phyloP scores from a whole-genome alignment of 306 rosid genomes.

The Inga laurina region DNA sequence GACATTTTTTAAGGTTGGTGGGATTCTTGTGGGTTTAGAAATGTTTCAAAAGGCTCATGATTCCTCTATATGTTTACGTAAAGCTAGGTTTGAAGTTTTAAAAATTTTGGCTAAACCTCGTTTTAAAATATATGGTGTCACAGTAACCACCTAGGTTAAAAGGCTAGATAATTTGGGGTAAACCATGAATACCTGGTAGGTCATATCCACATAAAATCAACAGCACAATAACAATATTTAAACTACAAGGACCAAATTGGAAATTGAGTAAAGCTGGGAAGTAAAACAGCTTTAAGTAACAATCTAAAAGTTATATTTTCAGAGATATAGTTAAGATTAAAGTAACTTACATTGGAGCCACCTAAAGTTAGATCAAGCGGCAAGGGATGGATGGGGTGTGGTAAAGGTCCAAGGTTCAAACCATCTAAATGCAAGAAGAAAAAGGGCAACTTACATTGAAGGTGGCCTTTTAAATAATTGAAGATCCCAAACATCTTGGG shows the following conservation, averaged over 20 bases:
- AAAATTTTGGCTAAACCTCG: neutral
- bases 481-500: slow-evolving; percentile 96
- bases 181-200: neutral
- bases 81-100: neutral
- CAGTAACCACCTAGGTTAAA: neutral
- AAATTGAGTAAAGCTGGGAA: neutral
- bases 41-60: neutral
- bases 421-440: neutral
- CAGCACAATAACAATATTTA: neutral
- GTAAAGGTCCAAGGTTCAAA: neutral
- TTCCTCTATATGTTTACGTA: neutral
- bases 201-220: neutral
- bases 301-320: slow-evolving; percentile 15
- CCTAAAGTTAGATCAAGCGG: neutral
- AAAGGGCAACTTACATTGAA: slow-evolving; percentile 56
- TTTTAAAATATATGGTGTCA: neutral
- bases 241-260: neutral
- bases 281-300: neutral
- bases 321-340: slow-evolving; percentile 14
- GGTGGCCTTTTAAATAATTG: slow-evolving; percentile 72
- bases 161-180: neutral
- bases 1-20: neutral
- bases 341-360: slow-evolving; percentile 27
- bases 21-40: neutral
- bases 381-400: neutral